These are phyloP conservation scores for Crithidia fasciculata DNA, from an alignment of 208 protist species.

Conservation along the genomic window DNA sequence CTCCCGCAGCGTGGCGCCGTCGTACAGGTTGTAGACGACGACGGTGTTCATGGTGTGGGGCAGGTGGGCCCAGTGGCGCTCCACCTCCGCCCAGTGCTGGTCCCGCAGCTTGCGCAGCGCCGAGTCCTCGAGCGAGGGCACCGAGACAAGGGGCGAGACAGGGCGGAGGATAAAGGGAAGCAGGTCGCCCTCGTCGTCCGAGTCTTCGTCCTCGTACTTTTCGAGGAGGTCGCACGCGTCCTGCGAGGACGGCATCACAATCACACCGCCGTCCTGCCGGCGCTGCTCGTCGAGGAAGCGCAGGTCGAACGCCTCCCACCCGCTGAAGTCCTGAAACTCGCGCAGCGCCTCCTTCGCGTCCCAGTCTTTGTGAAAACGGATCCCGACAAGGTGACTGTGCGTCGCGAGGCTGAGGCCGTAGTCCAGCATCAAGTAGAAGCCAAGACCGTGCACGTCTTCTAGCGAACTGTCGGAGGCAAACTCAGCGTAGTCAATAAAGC, in stretches of 20 bases:
- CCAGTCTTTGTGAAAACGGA: conserved; percentile 71
- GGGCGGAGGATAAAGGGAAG: conserved; percentile 85
- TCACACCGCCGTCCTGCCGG: conserved; percentile 67
- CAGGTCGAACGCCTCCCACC: conserved; percentile 77
- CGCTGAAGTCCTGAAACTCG: conserved; percentile 83
- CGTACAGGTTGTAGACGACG: conserved; percentile 82
- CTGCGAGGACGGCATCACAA: conserved; percentile 81
- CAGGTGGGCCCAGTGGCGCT: conserved; percentile 77
- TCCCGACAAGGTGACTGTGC: conserved; percentile 77
- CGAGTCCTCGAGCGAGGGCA: conserved; percentile 83
- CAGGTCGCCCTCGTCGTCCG: conserved; percentile 81
- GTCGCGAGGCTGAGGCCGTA: conserved; percentile 77
- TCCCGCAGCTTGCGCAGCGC: conserved; percentile 72
- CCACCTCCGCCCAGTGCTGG: conserved; percentile 74
- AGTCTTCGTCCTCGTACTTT: conserved; percentile 90
- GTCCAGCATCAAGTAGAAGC: conserved; percentile 82
- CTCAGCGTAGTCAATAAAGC: conserved; percentile 79
- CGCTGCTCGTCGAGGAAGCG: conserved; percentile 75
- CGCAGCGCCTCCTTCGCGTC: conserved; percentile 59
- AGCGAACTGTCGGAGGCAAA: conserved; percentile 66
- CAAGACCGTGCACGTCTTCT: conserved; percentile 68
- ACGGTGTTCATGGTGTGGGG: conserved; percentile 70
- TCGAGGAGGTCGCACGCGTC: conserved; percentile 86
- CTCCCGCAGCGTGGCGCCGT: conserved; percentile 65
- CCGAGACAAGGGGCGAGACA: conserved; percentile 63